phyloP scores from a whole-genome alignment of 192 early-diverging fungal genomes.

The Coemansia nantahalensis region DNA sequence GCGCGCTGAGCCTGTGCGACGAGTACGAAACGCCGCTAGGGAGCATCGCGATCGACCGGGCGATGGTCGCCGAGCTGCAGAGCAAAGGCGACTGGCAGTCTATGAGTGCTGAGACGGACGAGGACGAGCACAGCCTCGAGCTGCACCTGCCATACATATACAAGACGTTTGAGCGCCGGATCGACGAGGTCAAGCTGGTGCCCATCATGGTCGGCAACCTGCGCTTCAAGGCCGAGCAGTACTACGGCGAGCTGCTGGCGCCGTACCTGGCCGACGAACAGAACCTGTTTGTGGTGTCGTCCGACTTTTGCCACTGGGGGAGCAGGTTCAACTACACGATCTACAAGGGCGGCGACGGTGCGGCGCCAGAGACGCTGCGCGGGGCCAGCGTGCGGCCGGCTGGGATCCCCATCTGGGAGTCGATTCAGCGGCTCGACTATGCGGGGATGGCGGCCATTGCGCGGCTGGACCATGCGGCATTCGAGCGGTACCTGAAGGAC shows the following conservation, averaged over 20 bases:
- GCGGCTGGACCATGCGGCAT: slow-evolving; percentile 56
- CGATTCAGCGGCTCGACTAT: slow-evolving; percentile 76
- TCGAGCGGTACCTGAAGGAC: slow-evolving; percentile 65
- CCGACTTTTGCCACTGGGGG: slow-evolving; percentile 98
- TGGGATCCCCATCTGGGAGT: slow-evolving; percentile 65
- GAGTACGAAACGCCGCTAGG: slow-evolving; percentile 89
- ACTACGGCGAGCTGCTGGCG: slow-evolving; percentile 72
- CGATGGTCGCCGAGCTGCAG: slow-evolving; percentile 59
- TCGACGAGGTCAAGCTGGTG: slow-evolving; percentile 66
- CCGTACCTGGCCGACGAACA: slow-evolving; percentile 66
- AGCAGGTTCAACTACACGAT: slow-evolving; percentile 80
- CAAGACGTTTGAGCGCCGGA: slow-evolving; percentile 69
- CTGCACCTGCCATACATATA: slow-evolving; percentile 94
- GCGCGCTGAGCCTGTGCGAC: slow-evolving; percentile 70
- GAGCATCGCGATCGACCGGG: slow-evolving; percentile 65
- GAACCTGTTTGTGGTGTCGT: slow-evolving; percentile 91
- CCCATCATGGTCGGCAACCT: slow-evolving; percentile 88
- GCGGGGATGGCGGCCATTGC: slow-evolving; percentile 81
- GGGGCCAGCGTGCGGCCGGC: slow-evolving; percentile 1
- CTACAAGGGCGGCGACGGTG: slow-evolving; percentile 42
- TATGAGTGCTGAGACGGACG: slow-evolving; percentile 72
- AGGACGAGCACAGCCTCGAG: slow-evolving; percentile 96
- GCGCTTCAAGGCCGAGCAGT: slow-evolving; percentile 55
- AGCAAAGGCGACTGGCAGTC: slow-evolving; percentile 58
- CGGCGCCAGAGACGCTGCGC: slow-evolving; percentile 4